phyloP scores from a whole-genome alignment of 345 rosid genomes.

The Zanthoxylum bungeanum region DNA sequence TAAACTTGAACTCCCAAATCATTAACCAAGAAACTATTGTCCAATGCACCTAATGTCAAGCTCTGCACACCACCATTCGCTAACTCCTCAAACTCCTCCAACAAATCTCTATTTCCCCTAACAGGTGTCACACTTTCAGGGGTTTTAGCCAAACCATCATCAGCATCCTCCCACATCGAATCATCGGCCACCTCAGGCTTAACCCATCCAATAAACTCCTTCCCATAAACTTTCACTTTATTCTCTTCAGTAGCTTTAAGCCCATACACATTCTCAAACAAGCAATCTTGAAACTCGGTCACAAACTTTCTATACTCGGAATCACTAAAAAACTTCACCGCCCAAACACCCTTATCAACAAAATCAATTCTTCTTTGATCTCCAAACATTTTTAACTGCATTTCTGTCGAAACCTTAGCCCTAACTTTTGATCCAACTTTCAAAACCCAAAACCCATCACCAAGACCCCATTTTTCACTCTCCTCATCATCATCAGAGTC shows the following conservation, averaged over 20 bases:
- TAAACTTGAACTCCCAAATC: slow-evolving; percentile 87
- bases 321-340: slow-evolving; percentile 67
- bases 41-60: slow-evolving; percentile 81
- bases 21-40: slow-evolving; percentile 86
- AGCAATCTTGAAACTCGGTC: slow-evolving; percentile 60
- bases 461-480: slow-evolving; percentile 29
- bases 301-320: slow-evolving; percentile 67
- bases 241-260: slow-evolving; percentile 62
- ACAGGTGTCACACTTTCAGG: slow-evolving; percentile 28
- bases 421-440: slow-evolving; percentile 64
- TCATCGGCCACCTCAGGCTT: slow-evolving; percentile 91
- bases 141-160: slow-evolving; percentile 29
- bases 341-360: slow-evolving; percentile 79
- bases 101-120: slow-evolving; percentile 36
- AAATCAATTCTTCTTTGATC: slow-evolving; percentile 84
- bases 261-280: slow-evolving; percentile 85
- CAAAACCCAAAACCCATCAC: slow-evolving; percentile 56
- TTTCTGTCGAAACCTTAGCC: slow-evolving; percentile 65
- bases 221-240: slow-evolving; percentile 73
- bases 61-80: slow-evolving; percentile 94
- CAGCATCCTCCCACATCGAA: slow-evolving; percentile 93
- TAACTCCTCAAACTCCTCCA: slow-evolving; percentile 87
- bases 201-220: slow-evolving; percentile 87
- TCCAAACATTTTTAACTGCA: slow-evolving; percentile 87
- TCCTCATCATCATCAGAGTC: slow-evolving; percentile 38